Evolutionary conservation across 176 grass and related monocot species (phyloP), one percentile per base, ranked within the genome.

Genomic region (Coix lacrymajobi): DNA sequence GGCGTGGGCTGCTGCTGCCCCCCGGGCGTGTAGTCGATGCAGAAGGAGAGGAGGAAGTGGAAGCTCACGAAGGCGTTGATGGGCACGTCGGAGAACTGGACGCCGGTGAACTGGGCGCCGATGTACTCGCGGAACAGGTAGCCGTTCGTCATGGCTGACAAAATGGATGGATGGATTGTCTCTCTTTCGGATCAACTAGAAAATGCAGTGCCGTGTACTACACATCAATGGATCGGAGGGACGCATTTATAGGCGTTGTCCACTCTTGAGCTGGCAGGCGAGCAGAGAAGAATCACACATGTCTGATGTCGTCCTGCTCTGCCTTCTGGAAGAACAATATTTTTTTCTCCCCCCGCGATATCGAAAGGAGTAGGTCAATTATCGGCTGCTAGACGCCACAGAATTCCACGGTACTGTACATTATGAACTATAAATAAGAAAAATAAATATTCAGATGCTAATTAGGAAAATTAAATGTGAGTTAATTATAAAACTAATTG

Each of bases 51-150:
- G 77, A 94, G 80, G 73, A 86, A 83, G 78, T 91, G 40, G 82
- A 94, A 90, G 66, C 76, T 78, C 1, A 94, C 3, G 3, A 9
- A 2, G 2, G 78, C 4, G 79, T 88, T 88, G 61, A 93, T 36
- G 13, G 91, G 91, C 46, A 94, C 85, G 32, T 94, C 74, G 62
- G 88, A 17, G 88, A 94, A 88, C 46, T 31, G 44, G 2, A 91
- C 88, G 60, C 66, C 77, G 3, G 51, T 86, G 44, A 2, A 11
- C 70, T 88, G 66, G n/a, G 88, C 91, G 6, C 91, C 88, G 77
- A 94, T 91, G 85, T 91, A 94, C 77, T 94, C 91, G 3, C 76
- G 56, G 86, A 88, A 93, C 6, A 93, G 49, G 70, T 91, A 85
- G 0, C 87, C 88, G 70, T 92, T 92, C 75, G 83, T 84, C 87